These are phyloP conservation scores for Triadica sebifera DNA, from an alignment of 345 rosid genomes.

Conservation along the genomic window DNA sequence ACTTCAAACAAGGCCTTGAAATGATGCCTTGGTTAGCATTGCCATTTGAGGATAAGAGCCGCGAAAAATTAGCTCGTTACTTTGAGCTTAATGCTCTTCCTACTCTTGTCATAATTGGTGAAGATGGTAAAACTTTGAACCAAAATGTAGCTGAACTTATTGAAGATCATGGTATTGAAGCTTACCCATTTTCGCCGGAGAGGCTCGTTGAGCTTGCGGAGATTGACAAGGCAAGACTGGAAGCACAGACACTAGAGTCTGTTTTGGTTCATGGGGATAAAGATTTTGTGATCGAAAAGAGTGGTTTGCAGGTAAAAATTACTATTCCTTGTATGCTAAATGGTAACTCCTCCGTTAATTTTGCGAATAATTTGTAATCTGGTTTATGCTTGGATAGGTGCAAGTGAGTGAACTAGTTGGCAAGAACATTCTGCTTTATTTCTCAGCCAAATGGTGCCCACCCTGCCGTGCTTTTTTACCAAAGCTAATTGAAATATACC, in stretches of 20 bases:
- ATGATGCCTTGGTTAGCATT: constrained; percentile 68
- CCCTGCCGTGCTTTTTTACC: constrained; percentile 64
- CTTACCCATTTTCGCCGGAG: constrained; percentile 69
- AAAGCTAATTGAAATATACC: constrained; percentile 53
- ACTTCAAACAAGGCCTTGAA: constrained; percentile 47
- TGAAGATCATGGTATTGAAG: constrained; percentile 55
- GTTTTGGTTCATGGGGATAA: constrained; percentile 54
- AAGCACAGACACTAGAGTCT: constrained; percentile 58
- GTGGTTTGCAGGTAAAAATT: constrained; percentile 49
- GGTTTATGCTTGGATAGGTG: constrained; percentile 36
- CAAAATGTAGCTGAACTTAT: constrained; percentile 54
- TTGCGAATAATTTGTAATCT: not conserved
- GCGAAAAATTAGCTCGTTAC: constrained; percentile 46
- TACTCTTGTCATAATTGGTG: constrained; percentile 58
- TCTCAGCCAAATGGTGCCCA: constrained; percentile 73
- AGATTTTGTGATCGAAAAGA: constrained; percentile 56
- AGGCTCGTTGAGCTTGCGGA: constrained; percentile 45
- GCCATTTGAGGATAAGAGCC: constrained; percentile 52
- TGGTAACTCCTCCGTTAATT: not conserved
- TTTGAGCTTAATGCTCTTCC: constrained; percentile 58
- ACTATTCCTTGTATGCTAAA: not conserved
- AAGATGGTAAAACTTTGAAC: constrained; percentile 64
- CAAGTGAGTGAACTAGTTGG: constrained; percentile 56
- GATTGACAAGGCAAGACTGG: constrained; percentile 46
- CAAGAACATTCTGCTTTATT: constrained; percentile 61